Percentiles rank a stretch among this genome's conserved stretches.
phyloP scores from a whole-genome alignment of 441 rosid species.

The Arabidopsis hybrid region DNA sequence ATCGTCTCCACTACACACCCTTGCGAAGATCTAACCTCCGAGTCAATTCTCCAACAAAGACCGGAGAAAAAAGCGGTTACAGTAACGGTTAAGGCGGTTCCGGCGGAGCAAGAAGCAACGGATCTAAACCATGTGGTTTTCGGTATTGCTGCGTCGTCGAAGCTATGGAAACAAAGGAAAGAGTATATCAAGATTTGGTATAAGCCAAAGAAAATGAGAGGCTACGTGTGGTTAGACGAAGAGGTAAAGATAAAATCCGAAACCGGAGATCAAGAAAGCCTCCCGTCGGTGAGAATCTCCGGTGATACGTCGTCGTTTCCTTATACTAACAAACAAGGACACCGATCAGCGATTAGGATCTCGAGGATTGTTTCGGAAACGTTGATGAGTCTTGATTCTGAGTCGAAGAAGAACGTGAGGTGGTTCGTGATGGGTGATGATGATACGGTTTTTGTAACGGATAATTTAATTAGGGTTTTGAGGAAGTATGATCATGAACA shows the following conservation, averaged over 20 bases:
- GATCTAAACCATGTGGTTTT: constrained; percentile 69
- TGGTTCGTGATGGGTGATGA: constrained; percentile 99
- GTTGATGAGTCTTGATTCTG: constrained; percentile 44
- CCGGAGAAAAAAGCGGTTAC: constrained; percentile 2
- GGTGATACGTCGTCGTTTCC: constrained; percentile 75
- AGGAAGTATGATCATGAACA: constrained; percentile 85
- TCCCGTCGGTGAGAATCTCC: constrained; percentile 78
- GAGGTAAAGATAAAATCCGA: constrained; percentile 42
- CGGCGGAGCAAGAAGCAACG: constrained; percentile 38
- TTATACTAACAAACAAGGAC: constrained; percentile 81
- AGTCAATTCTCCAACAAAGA: constrained; percentile 38
- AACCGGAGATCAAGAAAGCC: constrained; percentile 39
- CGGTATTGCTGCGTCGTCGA: constrained; percentile 93
- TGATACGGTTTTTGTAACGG: constrained; percentile 88
- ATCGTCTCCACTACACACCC: constrained; percentile 58
- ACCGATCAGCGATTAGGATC: constrained; percentile 92
- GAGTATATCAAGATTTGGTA: constrained; percentile 93
- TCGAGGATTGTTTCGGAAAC: constrained; percentile 90
- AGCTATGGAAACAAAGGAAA: constrained; percentile 83
- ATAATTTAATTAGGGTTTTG: constrained; percentile 76
- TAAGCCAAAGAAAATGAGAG: constrained; percentile 70
- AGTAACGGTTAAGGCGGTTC: not conserved
- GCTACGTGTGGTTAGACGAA: constrained; percentile 84
- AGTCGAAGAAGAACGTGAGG: constrained; percentile 54
- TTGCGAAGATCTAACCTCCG: constrained; percentile 45